Conservation (phyloP, 495 filamentous ascomycete genomes). For the Penicillium crystallinum region DNA sequence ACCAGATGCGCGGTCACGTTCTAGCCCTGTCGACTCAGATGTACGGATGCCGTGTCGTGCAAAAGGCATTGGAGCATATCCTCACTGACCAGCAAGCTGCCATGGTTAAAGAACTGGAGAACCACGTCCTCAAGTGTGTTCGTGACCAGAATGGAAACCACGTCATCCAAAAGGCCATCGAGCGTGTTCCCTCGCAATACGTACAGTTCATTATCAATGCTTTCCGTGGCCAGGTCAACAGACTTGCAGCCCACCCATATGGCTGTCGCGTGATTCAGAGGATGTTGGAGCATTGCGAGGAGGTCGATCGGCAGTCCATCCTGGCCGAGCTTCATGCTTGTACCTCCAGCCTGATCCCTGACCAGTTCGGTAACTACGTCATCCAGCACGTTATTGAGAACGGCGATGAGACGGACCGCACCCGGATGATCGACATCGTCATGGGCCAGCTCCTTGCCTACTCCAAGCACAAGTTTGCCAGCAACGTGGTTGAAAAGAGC, state of each 20-base stretch:
- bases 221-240: slow-evolving; percentile 73
- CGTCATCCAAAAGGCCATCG: slow-evolving; percentile 92
- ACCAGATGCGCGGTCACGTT: slow-evolving; percentile 81
- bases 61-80: slow-evolving; percentile 95
- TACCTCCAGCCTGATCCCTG: slow-evolving; percentile 66
- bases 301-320: slow-evolving; percentile 62
- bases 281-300: slow-evolving; percentile 80
- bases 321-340: slow-evolving; percentile 75
- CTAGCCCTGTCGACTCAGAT: slow-evolving; percentile 76
- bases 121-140: slow-evolving; percentile 73
- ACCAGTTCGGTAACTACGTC: slow-evolving; percentile 96
- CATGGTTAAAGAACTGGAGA: slow-evolving; percentile 77
- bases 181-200: slow-evolving; percentile 73
- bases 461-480: slow-evolving; percentile 95
- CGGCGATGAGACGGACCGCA: slow-evolving; percentile 70
- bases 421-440: slow-evolving; percentile 67
- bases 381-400: slow-evolving; percentile 89
- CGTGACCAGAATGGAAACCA: slow-evolving; percentile 95
- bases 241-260: slow-evolving; percentile 74
- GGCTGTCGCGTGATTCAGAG: slow-evolving; percentile 93
- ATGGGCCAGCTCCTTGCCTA: slow-evolving; percentile 63
- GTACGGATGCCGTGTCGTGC: slow-evolving; percentile 95
- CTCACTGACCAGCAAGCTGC: slow-evolving; percentile 83
- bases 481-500: slow-evolving; percentile 96
- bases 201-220: slow-evolving; percentile 87